Evolutionary conservation across 208 protist genomes (phyloP), one percentile per base, ranked within the genome.

Genomic region (Wallacemonas rigidus): DNA sequence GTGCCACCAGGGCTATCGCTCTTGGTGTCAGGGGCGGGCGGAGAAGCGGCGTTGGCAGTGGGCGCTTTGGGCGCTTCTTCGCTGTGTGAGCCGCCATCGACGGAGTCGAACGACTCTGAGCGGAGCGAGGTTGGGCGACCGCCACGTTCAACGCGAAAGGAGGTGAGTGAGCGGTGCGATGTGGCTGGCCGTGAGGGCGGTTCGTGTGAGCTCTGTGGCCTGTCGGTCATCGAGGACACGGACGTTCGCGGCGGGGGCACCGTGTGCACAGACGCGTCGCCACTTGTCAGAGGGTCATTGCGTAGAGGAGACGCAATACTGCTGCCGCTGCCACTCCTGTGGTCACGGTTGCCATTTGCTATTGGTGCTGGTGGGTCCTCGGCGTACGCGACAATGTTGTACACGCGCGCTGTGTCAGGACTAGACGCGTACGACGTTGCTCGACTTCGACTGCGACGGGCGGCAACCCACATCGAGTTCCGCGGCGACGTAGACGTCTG

Each of bases 371-470:
- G 3, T 3, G 41, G 38, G 41, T 65, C 60, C 0, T 65, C 41
- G 4, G 60, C 60, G 60, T 65, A 65, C n/a, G 41, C 60, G 43
- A 65, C 43, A n/a, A 48, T 26, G 43, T 17, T 65, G 60, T 53
- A 65, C 15, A 45, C 9, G 54, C 68, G 53, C 14, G 35, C 55
- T 3, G 36, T 53, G 53, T 63, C 56, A 7, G 68, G 55, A 39
- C 68, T 72, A 41, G 5, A 47, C n/a, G 53, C 55, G 50, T 72
- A 56, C 54, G 68, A 65, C 6, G 60, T 65, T 38, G 60, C 60
- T 8, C 60, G 60, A n/a, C 60, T 65, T 38, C 60, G 60, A 41
- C 60, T 65, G 1, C 60, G 60, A 7, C 60, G 60, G 5, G 60
- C 60, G 43, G 60, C 60, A 5, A 65, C 40, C 60, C 60, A 65